Evolutionary conservation across 768 basidiomycete species (phyloP).

Genomic region (Leccinum broughii): DNA sequence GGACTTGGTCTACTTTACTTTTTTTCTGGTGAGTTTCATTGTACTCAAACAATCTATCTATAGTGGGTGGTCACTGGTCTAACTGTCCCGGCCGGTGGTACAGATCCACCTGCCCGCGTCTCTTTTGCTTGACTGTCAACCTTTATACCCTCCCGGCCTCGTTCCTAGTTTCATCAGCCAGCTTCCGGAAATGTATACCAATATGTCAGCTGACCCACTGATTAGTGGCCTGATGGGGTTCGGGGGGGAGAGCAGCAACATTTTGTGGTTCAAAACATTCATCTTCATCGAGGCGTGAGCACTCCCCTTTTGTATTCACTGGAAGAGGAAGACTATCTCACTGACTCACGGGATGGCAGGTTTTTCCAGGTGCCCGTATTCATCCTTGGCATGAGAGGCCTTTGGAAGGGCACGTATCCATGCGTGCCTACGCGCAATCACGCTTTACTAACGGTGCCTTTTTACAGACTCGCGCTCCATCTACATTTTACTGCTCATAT

Average conservation of each 20-base stretch:
- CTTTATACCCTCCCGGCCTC: conserved; percentile 53
- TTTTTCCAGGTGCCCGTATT: conserved; percentile 79
- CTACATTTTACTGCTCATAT: conserved; percentile 66
- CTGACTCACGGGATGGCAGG: conserved; percentile 19
- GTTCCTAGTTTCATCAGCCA: conserved; percentile 49
- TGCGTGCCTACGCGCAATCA: neutral
- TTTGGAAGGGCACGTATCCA: conserved; percentile 50
- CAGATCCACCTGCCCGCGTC: conserved; percentile 71
- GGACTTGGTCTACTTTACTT: conserved; percentile 68
- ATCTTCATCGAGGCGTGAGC: conserved; percentile 60
- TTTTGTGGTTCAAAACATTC: conserved; percentile 68
- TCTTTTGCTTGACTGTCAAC: conserved; percentile 69
- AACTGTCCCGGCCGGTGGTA: neutral
- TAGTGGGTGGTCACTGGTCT: neutral
- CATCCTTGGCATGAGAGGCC: conserved; percentile 59
- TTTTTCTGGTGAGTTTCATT: conserved; percentile 56
- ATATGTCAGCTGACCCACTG: conserved; percentile 66
- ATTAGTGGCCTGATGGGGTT: conserved; percentile 51
- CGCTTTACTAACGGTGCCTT: neutral
- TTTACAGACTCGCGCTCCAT: conserved; percentile 49
- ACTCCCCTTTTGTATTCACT: neutral
- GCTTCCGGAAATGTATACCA: conserved; percentile 52
- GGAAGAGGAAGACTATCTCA: neutral
- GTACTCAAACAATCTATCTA: neutral
- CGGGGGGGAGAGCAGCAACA: conserved; percentile 34